Evolutionary conservation across 2,329 filamentous ascomycete genomes (phyloP).

Genomic region (Dichotomopilus funicola): DNA sequence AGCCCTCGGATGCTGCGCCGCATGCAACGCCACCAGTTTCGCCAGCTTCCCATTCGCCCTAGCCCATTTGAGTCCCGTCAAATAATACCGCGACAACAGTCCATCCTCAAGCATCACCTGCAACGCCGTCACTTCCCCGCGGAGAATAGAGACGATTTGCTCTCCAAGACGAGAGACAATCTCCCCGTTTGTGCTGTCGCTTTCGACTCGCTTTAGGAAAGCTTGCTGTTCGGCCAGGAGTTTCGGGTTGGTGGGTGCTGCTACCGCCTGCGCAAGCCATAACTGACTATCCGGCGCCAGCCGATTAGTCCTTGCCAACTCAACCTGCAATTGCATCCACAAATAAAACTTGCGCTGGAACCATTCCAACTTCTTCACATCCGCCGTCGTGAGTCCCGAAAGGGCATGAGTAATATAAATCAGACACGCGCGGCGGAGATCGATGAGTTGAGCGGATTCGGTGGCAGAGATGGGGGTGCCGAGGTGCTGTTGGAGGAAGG

Average conservation of each 20-base stretch:
- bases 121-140: constrained; percentile 27
- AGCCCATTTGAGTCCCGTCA: constrained; percentile 20
- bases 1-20: constrained; percentile 22
- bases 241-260: neutral
- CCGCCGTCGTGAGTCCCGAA: constrained; percentile 8
- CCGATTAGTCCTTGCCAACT: constrained; percentile 17
- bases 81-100: constrained; percentile 32
- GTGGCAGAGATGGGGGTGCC: constrained; percentile 17
- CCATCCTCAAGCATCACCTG: constrained; percentile 31
- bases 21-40: constrained; percentile 17
- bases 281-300: constrained; percentile 15
- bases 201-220: constrained; percentile 15
- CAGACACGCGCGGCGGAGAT: constrained; percentile 20
- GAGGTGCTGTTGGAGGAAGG: constrained; percentile 16
- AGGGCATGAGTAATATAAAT: constrained; percentile 21
- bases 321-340: constrained; percentile 21
- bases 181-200: constrained; percentile 26
- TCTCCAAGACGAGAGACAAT: constrained; percentile 27
- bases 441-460: constrained; percentile 15
- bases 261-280: constrained; percentile 1
- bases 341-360: constrained; percentile 23
- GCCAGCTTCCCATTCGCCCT: constrained; percentile 23
- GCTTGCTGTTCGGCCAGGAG: constrained; percentile 5
- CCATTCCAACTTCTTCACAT: constrained; percentile 17
- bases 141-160: constrained; percentile 28